Evolutionary conservation across 495 filamentous ascomycete species (phyloP), one percentile per base, ranked within the genome.

Genomic region (Aspergillus haitiensis): DNA sequence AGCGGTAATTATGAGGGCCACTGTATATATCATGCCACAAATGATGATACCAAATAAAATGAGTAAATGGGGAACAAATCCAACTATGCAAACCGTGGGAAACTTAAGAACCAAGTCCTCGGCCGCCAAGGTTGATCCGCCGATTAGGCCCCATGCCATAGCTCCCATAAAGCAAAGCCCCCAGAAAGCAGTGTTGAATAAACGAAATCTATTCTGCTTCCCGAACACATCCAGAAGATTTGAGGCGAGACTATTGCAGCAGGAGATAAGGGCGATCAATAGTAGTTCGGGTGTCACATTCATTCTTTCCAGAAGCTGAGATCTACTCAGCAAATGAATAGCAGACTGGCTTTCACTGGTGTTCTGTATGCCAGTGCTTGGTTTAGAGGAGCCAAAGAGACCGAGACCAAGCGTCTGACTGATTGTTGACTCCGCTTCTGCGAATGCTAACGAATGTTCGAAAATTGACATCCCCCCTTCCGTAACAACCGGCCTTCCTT

Each of bases 401-500:
- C 84, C 83, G 63, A 89, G 84, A 3, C 88, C 89, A 3, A 95
- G 81, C 5, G 88, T 86, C 56, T 83, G 87, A 65, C 86, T 84
- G 42, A 96, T 84, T 61, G 91, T 87, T 10, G 90, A 88, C 68
- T 98, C 95, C 5, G 94, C 92, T 71, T 98, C 95, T 2, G 94
- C 91, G 72, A 98, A 98, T 0, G 94, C 94, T 12, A 98, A 77
- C 0, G 94, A 98, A 68, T 97, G 92, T 64, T 98, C 94, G 68
- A 98, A 94, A 16, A 98, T 82, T 0, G 93, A 96, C 90, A 98
- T 97, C 6, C 93, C 92, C 1, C 92, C 94, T 74, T 98, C 94
- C 0, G 91, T 86, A 59, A 87, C 83, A 6, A 88, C 80, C 4
- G 81, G 79, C 10, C 88, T 83, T n/a, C 93, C 92, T 63, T 96